phyloP scores from a whole-genome alignment of 371 early-diverging fungal genomes.

The Apophysomyces trapeziformis region DNA sequence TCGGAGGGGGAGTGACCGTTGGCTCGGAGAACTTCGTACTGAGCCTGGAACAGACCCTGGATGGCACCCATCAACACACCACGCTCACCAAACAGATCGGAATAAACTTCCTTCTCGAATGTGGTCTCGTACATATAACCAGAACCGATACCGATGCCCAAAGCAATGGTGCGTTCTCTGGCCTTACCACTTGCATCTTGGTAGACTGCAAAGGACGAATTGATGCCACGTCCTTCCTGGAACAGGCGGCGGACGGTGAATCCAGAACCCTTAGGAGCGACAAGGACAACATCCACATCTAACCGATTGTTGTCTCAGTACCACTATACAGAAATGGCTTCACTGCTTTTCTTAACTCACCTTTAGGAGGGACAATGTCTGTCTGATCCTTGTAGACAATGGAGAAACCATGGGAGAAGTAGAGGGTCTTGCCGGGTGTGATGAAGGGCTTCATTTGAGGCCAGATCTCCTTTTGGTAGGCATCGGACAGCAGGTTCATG shows the following conservation, averaged over 20 bases:
- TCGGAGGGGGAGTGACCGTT: constrained; percentile 96
- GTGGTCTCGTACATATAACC: constrained; percentile 98
- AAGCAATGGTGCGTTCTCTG: constrained; percentile 88
- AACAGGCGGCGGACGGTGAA: constrained; percentile 95
- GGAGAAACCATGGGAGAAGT: constrained; percentile 98
- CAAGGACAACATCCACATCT: constrained; percentile 95
- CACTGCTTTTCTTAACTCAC: constrained; percentile 17
- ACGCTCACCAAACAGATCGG: constrained; percentile 97
- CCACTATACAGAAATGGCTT: neutral
- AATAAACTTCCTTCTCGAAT: constrained; percentile 96
- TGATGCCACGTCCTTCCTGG: constrained; percentile 97
- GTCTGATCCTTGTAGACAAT: constrained; percentile 95
- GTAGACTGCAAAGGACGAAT: constrained; percentile 95
- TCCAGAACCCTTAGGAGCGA: constrained; percentile 97
- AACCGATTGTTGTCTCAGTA: neutral
- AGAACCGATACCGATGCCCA: constrained; percentile 95
- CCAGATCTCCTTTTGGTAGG: constrained; percentile 95
- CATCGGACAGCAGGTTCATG: constrained; percentile 96
- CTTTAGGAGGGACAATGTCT: constrained; percentile 85
- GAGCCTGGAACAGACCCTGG: constrained; percentile 95
- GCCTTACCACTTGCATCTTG: constrained; percentile 94
- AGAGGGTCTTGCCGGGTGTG: constrained; percentile 97
- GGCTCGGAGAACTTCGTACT: constrained; percentile 95
- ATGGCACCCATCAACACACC: constrained; percentile 99
- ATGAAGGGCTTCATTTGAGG: constrained; percentile 85